Percentiles rank a stretch among this genome's conserved stretches.
These are phyloP conservation scores for Picea glauca DNA, from an alignment of 75 land plant genomes.

Conservation along the genomic window DNA sequence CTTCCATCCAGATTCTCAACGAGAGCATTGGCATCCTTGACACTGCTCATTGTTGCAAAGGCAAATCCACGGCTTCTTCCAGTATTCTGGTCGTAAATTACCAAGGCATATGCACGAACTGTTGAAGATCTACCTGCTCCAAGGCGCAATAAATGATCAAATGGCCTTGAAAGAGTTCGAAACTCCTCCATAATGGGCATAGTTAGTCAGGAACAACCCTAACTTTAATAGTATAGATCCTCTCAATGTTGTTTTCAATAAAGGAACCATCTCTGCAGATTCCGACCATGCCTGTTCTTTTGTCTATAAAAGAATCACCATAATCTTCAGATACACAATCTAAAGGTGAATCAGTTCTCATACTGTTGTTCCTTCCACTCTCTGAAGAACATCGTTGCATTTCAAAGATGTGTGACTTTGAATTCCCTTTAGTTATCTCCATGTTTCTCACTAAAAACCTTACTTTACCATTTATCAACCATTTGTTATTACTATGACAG, in stretches of 20 bases:
- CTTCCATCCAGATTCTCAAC: too few species aligned
- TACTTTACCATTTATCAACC: background rate
- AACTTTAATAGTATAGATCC: conserved; percentile 19
- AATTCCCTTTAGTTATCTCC: background rate
- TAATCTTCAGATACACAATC: background rate
- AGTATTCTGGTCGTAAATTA: too few species aligned
- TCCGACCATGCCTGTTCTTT: background rate
- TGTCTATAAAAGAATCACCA: background rate
- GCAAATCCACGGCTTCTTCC: too few species aligned
- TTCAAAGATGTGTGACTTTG: background rate
- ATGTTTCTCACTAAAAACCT: conserved; percentile 1
- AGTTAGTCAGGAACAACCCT: conserved; percentile 25
- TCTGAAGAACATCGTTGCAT: background rate
- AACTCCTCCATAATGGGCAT: too few species aligned
- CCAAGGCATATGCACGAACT: too few species aligned
- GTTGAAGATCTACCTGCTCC: too few species aligned
- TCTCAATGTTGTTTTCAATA: conserved; percentile 20
- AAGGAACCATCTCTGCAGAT: background rate
- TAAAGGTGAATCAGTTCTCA: background rate
- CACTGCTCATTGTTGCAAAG: too few species aligned
- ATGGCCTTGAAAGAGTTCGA: too few species aligned
- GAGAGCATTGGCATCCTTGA: too few species aligned
- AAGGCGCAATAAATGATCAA: too few species aligned
- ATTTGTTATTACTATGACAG: too few species aligned
- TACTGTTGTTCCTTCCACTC: background rate